phyloP scores from a whole-genome alignment of 139 green algal genomes.

The Yamagishiella unicocca region DNA sequence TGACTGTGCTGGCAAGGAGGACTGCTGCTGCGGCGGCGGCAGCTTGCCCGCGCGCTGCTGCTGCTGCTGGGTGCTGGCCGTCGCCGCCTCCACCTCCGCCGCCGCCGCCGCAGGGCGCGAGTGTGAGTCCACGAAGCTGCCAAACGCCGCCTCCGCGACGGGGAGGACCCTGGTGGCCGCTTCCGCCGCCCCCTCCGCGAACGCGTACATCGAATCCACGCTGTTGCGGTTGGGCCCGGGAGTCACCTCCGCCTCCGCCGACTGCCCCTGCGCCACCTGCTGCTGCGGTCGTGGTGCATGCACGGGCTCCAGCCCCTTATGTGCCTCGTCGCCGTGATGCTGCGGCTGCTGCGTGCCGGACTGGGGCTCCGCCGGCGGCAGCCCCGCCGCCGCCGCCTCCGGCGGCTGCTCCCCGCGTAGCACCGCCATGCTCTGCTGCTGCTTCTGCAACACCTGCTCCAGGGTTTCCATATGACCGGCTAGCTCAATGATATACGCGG shows the following conservation, averaged over 20 bases:
- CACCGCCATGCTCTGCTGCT: background rate
- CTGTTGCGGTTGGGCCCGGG: background rate
- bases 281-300: background rate
- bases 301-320: background rate
- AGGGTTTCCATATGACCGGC: conserved; percentile 34
- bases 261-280: background rate
- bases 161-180: too few relatives aligned
- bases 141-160: background rate
- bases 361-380: too few relatives aligned
- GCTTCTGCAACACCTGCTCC: background rate
- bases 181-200: too few relatives aligned
- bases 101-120: too few relatives aligned
- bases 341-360: too few relatives aligned
- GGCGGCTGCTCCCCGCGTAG: background rate
- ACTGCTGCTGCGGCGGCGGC: background rate
- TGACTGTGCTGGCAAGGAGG: background rate
- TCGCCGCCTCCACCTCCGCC: background rate
- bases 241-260: background rate
- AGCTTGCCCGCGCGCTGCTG: background rate
- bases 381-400: background rate
- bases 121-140: background rate
- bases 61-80: background rate
- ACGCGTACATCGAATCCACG: too few relatives aligned
- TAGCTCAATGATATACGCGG: conserved; percentile 31
- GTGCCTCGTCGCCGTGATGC: too few relatives aligned